Evolutionary conservation across 352 stramenopile species (phyloP).

Genomic region (Albugo candida): DNA sequence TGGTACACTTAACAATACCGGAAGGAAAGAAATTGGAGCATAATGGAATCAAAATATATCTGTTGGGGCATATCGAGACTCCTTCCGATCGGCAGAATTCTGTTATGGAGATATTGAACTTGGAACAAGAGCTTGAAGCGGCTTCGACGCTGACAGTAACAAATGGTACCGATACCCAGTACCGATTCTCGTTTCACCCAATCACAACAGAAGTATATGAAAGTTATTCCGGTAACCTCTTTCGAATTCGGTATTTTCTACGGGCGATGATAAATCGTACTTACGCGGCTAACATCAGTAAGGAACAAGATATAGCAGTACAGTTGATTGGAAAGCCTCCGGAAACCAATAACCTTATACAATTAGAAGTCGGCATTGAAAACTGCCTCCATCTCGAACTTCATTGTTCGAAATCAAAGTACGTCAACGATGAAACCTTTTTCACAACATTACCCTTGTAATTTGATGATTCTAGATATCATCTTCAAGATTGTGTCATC

Average conservation of each 20-base stretch:
- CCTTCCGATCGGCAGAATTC: not conserved
- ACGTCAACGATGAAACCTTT: constrained; percentile 12
- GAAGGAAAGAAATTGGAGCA: constrained; percentile 89
- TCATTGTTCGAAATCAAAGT: constrained; percentile 93
- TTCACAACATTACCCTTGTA: not conserved
- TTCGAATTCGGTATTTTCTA: constrained; percentile 91
- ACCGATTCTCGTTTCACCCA: constrained; percentile 1
- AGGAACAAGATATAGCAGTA: constrained; percentile 90
- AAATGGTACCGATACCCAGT: not conserved
- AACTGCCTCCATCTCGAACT: constrained; percentile 99
- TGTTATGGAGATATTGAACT: constrained; percentile 18
- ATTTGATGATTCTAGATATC: constrained; percentile 21
- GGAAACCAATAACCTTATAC: constrained; percentile 83
- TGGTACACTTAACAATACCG: constrained; percentile 50
- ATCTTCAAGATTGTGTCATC: constrained; percentile 91
- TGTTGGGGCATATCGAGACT: constrained; percentile 82
- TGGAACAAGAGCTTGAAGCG: constrained; percentile 2
- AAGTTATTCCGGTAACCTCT: constrained; percentile 92
- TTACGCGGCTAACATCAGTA: constrained; percentile 79
- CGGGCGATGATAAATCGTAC: constrained; percentile 82
- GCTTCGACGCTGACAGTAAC: not conserved
- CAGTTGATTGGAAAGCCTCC: constrained; percentile 47
- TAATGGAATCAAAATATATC: constrained; percentile 89
- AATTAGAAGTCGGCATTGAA: constrained; percentile 98
- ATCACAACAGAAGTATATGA: constrained; percentile 63